phyloP scores from a whole-genome alignment of 139 green algal species.

The Prasinococcaceae sp. region DNA sequence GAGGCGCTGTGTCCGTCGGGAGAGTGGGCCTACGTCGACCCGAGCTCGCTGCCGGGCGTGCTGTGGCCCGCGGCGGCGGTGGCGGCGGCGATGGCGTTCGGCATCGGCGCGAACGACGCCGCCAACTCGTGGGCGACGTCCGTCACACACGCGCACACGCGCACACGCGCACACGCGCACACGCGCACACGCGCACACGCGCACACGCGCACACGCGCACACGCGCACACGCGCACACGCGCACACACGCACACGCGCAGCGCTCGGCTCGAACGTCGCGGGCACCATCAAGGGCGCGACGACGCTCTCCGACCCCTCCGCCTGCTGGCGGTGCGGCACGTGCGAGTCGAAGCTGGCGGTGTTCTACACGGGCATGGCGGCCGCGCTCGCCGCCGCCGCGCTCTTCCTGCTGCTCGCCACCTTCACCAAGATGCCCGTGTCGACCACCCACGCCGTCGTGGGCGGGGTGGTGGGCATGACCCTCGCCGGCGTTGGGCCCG shows the following conservation, averaged over 20 bases:
- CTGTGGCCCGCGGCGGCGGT: no score
- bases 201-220: no score
- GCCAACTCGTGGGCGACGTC: constrained; percentile 28
- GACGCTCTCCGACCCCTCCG: neutral
- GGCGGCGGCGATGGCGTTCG: constrained; percentile 14
- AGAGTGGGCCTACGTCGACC: no score
- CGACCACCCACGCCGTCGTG: constrained; percentile 25
- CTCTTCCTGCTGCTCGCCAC: constrained; percentile 23
- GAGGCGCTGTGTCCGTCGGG: no score
- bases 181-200: no score
- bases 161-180: no score
- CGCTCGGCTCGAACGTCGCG: constrained; percentile 18
- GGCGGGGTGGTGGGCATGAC: constrained; percentile 14
- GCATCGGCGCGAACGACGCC: constrained; percentile 29
- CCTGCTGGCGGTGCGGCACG: constrained; percentile 16
- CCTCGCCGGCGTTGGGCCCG: neutral
- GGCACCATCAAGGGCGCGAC: constrained; percentile 19
- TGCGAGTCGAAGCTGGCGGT: constrained; percentile 6
- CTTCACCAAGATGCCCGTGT: constrained; percentile 22
- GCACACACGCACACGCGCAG: no score
- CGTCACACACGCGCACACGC: no score
- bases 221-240: no score
- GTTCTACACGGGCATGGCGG: constrained; percentile 23
- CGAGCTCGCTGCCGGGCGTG: neutral
- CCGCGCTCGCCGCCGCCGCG: constrained; percentile 12